Conservation (phyloP, 768 basidiomycete genomes). For the Boletus speciosus region DNA sequence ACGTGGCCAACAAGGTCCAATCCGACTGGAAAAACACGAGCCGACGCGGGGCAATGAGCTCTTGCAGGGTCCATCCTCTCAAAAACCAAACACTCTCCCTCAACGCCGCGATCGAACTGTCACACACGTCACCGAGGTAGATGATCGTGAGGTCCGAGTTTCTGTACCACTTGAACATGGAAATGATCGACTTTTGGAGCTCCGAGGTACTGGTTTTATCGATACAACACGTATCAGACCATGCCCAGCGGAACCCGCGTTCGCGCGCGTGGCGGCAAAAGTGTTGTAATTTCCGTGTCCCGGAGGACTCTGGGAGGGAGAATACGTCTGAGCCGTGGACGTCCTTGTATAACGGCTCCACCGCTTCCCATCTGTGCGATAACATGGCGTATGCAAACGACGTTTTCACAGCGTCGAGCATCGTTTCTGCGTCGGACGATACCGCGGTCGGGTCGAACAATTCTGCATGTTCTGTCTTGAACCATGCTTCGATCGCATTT, state of each 20-base stretch:
- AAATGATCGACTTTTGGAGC: slow-evolving; percentile 27
- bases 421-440: neutral
- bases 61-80: slow-evolving; percentile 26
- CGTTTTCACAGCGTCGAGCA: slow-evolving; percentile 6
- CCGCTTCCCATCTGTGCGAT: slow-evolving; percentile 23
- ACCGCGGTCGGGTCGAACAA: slow-evolving; percentile 11
- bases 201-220: slow-evolving; percentile 28
- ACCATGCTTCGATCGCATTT: slow-evolving; percentile 12
- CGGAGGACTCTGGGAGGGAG: slow-evolving; percentile 11
- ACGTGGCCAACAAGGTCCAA: slow-evolving; percentile 19
- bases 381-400: slow-evolving; percentile 24
- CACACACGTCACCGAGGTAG: slow-evolving; percentile 20
- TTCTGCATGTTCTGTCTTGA: slow-evolving; percentile 9
- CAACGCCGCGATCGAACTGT: slow-evolving; percentile 13
- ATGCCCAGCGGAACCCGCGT: slow-evolving; percentile 24
- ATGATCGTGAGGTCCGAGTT: slow-evolving; percentile 25
- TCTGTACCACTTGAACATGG: slow-evolving; percentile 32
- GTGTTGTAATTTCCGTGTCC: slow-evolving; percentile 11
- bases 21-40: slow-evolving; percentile 23
- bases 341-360: slow-evolving; percentile 16
- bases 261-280: slow-evolving; percentile 20
- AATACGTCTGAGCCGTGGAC: slow-evolving; percentile 16
- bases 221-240: slow-evolving; percentile 30
- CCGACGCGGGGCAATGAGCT: slow-evolving; percentile 24
- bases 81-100: slow-evolving; percentile 23